phyloP scores from a whole-genome alignment of 768 basidiomycete genomes.

The Psilocybe tampanensis region DNA sequence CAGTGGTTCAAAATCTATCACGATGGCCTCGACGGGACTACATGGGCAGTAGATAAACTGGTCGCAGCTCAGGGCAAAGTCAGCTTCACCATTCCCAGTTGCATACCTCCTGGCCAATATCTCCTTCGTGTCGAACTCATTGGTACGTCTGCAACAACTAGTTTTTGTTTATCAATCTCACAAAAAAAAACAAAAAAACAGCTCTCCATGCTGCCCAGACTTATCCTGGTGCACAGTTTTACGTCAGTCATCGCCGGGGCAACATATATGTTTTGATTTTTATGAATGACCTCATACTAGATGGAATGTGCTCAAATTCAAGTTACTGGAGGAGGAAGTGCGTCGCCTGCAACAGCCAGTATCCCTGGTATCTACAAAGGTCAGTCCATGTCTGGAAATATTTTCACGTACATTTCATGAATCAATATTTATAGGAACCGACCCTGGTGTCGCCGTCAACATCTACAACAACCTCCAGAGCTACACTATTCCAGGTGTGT shows the following conservation, averaged over 20 bases:
- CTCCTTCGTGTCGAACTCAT: slow-evolving; percentile 22
- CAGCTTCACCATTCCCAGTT: slow-evolving; percentile 22
- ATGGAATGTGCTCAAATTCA: slow-evolving; percentile 49
- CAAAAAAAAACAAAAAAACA: slow-evolving; percentile 14
- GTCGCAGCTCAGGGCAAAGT: slow-evolving; percentile 20
- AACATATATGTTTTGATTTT: background rate
- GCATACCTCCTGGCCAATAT: slow-evolving; percentile 21
- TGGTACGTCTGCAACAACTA: slow-evolving; percentile 11
- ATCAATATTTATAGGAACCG: background rate
- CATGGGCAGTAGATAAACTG: slow-evolving; percentile 22
- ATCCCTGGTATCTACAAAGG: slow-evolving; percentile 52
- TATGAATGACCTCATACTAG: slow-evolving; percentile 17
- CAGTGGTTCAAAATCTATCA: slow-evolving; percentile 23
- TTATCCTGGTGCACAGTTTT: slow-evolving; percentile 61
- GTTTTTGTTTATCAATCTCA: too few relatives aligned
- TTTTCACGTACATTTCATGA: too few relatives aligned
- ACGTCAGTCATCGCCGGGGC: slow-evolving; percentile 36
- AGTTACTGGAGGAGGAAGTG: slow-evolving; percentile 46
- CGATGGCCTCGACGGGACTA: slow-evolving; percentile 14
- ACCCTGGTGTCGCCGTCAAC: background rate
- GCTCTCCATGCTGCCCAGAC: slow-evolving; percentile 45
- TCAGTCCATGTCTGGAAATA: slow-evolving; percentile 11
- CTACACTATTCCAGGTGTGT: background rate
- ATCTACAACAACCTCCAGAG: background rate
- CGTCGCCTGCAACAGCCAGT: slow-evolving; percentile 45